Base-by-base conservation (phyloP, 169 alveolate species). In the Plasmodium billcollinsi region DNA sequence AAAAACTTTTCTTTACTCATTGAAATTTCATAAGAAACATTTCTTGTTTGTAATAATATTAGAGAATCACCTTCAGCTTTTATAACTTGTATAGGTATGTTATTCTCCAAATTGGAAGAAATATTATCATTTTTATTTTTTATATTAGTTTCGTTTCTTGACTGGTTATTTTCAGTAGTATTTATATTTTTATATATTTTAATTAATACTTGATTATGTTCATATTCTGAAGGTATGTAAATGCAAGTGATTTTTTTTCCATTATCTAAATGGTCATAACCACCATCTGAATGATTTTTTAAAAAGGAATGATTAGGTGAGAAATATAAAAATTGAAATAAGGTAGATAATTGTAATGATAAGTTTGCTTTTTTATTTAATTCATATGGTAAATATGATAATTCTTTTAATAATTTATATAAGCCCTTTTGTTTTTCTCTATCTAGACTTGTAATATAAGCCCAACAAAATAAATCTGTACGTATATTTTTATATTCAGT, bases 401-500 rank as follows among this genome's bases (percentile, higher is more conserved):
- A 66, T 50, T 70, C 92, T 72, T 86, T 86, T 50, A 86, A 45
- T 20, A 86, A 56, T 70, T 86, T 86, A 86, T 71, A 72, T 72
- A 86, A 18, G 0, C 92, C 92, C 43, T 56, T 71, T 61, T 86
- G 92, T 86, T 73, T 86, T 66, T 86, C 78, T 45, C 92, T 86
- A 56, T 86, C 92, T 47, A 86, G 73, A 56, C 76, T 71, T 39
- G 73, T 71, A 26, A 86, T 86, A 24, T 86, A 86, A 9, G 88
- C 69, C 92, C 92, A 86, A 52, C 92, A 86, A 73, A 71, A 86
- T 71, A 86, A 86, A 86, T 86, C 88, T 9, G 92, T 71, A 26
- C 92, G 15, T 54, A 86, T 74, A 72, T 49, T 86, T 70, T 49
- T 73, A 56, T 86, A 86, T 20, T 86, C 92, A 5, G 59, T 71